phyloP scores from a whole-genome alignment of 2,329 filamentous ascomycete species.

The Scopulariopsis brevicaulis region DNA sequence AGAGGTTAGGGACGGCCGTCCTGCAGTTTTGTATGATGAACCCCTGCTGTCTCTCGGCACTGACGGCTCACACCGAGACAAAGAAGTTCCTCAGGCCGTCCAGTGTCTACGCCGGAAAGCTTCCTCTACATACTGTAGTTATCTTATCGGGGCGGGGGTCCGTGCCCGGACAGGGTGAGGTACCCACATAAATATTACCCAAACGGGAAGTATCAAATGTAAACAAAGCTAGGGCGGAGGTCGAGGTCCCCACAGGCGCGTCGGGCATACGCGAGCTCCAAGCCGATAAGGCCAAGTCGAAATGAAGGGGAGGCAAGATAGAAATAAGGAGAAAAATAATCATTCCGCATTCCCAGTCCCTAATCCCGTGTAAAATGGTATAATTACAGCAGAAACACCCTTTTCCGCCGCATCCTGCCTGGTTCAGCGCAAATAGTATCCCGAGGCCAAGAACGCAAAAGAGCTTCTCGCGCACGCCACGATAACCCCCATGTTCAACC shows the following conservation, averaged over 20 bases:
- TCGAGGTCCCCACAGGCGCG: neutral
- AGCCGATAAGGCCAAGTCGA: neutral
- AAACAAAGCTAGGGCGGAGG: too few relatives aligned
- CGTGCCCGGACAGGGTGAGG: too few relatives aligned
- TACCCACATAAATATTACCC: too few relatives aligned
- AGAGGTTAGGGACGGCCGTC: too few relatives aligned
- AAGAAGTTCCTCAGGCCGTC: too few relatives aligned
- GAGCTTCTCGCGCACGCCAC: neutral
- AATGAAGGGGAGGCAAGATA: neutral
- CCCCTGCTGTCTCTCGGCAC: too few relatives aligned
- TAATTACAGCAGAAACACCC: conserved; percentile 3
- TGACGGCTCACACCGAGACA: too few relatives aligned
- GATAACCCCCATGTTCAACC: neutral
- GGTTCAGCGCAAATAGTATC: neutral
- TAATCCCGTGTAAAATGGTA: conserved; percentile 1
- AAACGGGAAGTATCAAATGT: too few relatives aligned
- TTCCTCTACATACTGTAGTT: too few relatives aligned
- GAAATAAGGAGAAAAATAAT: neutral
- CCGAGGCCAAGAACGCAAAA: neutral
- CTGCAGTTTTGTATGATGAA: too few relatives aligned
- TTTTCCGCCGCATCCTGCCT: neutral
- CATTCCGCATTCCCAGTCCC: neutral
- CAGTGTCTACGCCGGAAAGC: too few relatives aligned
- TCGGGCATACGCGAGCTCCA: neutral
- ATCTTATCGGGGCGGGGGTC: too few relatives aligned